Evolutionary conservation across 164 flowering plant species (phyloP).

Genomic region (Vitis rotundifolia): DNA sequence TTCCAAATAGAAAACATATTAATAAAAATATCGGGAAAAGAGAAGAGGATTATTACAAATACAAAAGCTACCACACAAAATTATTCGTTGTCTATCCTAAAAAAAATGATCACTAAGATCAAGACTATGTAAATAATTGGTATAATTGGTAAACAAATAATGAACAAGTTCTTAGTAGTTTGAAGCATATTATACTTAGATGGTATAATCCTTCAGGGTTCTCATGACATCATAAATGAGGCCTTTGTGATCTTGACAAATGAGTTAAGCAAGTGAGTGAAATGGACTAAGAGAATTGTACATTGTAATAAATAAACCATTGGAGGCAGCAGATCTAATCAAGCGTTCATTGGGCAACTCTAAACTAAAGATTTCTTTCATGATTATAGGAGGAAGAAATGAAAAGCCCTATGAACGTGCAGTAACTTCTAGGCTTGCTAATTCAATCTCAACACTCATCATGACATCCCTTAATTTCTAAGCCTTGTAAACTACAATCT

Average conservation of each 20-base stretch:
- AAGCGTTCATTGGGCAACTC: conserved; percentile 31
- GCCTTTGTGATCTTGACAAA: conserved; percentile 77
- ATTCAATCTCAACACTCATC: conserved; percentile 65
- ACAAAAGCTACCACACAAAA: background rate
- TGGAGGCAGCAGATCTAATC: conserved; percentile 23
- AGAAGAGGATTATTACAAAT: too few species aligned
- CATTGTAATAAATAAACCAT: conserved; percentile 41
- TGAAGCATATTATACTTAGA: conserved; percentile 46
- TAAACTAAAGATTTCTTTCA: conserved; percentile 45
- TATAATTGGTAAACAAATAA: too few species aligned
- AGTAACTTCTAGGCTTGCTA: conserved; percentile 43
- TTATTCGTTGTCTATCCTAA: too few species aligned
- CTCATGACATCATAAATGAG: conserved; percentile 81
- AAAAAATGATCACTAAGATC: too few species aligned
- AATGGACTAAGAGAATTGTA: conserved; percentile 76
- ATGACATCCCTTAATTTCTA: conserved; percentile 41
- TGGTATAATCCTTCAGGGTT: conserved; percentile 73
- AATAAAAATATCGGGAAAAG: too few species aligned
- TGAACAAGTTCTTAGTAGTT: too few species aligned
- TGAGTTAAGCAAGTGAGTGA: conserved; percentile 72
- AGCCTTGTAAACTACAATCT: too few species aligned
- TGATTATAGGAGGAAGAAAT: conserved; percentile 44
- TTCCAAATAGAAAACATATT: too few species aligned
- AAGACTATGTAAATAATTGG: too few species aligned
- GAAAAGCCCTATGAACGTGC: conserved; percentile 52